These are phyloP conservation scores for Nitzschia palea DNA, from an alignment of 108 stramenopile species.

Conservation along the genomic window DNA sequence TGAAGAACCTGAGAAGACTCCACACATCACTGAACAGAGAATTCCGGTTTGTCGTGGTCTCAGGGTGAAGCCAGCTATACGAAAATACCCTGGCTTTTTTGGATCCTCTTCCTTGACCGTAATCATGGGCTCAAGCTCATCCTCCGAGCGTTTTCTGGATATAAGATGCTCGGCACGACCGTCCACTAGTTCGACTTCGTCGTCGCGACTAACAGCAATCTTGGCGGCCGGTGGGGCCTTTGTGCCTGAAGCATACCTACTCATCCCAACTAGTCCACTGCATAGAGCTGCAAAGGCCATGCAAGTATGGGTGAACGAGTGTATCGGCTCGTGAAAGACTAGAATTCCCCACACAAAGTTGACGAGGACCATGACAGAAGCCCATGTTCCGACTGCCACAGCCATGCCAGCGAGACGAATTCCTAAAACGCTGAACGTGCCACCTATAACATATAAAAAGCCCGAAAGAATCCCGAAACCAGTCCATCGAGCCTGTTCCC, in stretches of 20 bases:
- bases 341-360: constrained; percentile 61
- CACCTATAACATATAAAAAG: constrained; percentile 58
- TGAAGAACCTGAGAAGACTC: constrained; percentile 42
- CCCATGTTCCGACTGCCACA: constrained; percentile 59
- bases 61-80: constrained; percentile 2
- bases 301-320: constrained; percentile 10
- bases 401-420: constrained; percentile 71
- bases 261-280: constrained; percentile 44
- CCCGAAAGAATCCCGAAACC: constrained; percentile 65
- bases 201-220: neutral
- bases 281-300: constrained; percentile 18
- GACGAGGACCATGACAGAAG: constrained; percentile 49
- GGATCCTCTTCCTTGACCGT: neutral
- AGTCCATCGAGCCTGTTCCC: constrained; percentile 44
- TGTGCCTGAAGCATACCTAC: constrained; percentile 22
- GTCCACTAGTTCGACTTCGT: constrained; percentile 3
- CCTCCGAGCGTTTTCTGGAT: neutral
- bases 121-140: neutral
- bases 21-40: constrained; percentile 46
- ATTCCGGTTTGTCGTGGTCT: constrained; percentile 43
- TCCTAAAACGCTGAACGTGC: constrained; percentile 47
- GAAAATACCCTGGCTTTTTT: neutral
- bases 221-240: neutral
- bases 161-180: neutral
- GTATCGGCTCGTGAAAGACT: constrained; percentile 56